Evolutionary conservation across 176 grass and related monocot species (phyloP).

Genomic region (Aegilops longissima): DNA sequence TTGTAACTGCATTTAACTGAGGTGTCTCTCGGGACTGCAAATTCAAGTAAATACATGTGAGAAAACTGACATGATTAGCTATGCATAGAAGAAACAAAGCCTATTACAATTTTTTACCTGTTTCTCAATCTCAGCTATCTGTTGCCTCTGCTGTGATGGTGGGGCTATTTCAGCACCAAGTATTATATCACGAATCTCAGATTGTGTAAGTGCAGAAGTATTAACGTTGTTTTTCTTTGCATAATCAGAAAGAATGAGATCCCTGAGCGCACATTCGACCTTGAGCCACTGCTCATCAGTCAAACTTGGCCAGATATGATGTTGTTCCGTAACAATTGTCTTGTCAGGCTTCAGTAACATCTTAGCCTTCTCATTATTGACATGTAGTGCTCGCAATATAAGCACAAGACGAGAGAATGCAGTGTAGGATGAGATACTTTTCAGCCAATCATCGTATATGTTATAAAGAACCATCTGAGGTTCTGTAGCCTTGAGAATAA

Average conservation of each 20-base stretch:
- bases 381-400: conserved; percentile 90
- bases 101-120: conserved; percentile 52
- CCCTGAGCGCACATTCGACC: conserved; percentile 94
- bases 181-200: conserved; percentile 98
- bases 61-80: background rate
- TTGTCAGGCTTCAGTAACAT: conserved; percentile 99
- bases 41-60: conserved; percentile 32
- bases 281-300: conserved; percentile 99
- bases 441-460: conserved; percentile 99
- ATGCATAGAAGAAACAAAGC: background rate
- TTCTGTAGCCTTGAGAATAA: conserved; percentile 96
- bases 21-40: conserved; percentile 89
- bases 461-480: conserved; percentile 99
- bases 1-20: conserved; percentile 90
- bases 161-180: conserved; percentile 99
- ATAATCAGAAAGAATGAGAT: conserved; percentile 98
- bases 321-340: conserved; percentile 90
- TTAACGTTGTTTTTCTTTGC: conserved; percentile 99
- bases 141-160: conserved; percentile 95
- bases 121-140: conserved; percentile 99
- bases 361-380: conserved; percentile 99
- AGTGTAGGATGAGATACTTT: conserved; percentile 98
- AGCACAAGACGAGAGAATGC: conserved; percentile 94
- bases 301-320: conserved; percentile 95
- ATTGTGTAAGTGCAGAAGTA: conserved; percentile 94